Evolutionary conservation across 805 yeast genomes (phyloP).

Genomic region (Metschnikowia anglica): DNA sequence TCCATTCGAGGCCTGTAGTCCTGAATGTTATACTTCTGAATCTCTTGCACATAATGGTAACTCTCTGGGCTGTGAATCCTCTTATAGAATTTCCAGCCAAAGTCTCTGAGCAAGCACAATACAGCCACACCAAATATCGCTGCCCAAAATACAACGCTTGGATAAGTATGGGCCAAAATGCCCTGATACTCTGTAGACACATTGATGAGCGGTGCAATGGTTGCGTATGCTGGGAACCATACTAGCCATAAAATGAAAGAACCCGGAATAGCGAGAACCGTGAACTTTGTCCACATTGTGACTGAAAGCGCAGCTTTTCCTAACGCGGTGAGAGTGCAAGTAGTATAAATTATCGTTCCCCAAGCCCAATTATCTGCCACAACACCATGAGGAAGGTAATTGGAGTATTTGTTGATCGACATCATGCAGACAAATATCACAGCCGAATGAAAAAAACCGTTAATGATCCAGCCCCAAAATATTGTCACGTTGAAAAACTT

Average conservation of each 20-base stretch:
- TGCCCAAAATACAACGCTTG: constrained; percentile 82
- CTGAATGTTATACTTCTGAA: constrained; percentile 90
- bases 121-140: constrained; percentile 70
- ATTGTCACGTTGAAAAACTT: constrained; percentile 86
- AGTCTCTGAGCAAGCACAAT: constrained; percentile 80
- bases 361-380: constrained; percentile 89
- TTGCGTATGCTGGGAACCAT: constrained; percentile 83
- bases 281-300: constrained; percentile 92
- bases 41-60: constrained; percentile 94
- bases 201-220: constrained; percentile 76
- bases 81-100: constrained; percentile 91
- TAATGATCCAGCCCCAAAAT: constrained; percentile 96
- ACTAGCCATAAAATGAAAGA: constrained; percentile 81
- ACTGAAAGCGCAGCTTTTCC: constrained; percentile 95
- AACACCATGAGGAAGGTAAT: constrained; percentile 63
- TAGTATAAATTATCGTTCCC: constrained; percentile 88
- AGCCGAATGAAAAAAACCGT: constrained; percentile 93
- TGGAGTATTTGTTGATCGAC: constrained; percentile 66
- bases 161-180: constrained; percentile 69
- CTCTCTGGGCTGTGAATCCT: constrained; percentile 89
- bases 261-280: constrained; percentile 91
- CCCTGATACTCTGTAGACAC: constrained; percentile 87
- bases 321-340: constrained; percentile 82
- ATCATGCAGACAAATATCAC: constrained; percentile 73
- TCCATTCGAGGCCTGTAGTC: constrained; percentile 96